Conservation (phyloP, 208 protist species). For the Trichomonas gallinae region DNA sequence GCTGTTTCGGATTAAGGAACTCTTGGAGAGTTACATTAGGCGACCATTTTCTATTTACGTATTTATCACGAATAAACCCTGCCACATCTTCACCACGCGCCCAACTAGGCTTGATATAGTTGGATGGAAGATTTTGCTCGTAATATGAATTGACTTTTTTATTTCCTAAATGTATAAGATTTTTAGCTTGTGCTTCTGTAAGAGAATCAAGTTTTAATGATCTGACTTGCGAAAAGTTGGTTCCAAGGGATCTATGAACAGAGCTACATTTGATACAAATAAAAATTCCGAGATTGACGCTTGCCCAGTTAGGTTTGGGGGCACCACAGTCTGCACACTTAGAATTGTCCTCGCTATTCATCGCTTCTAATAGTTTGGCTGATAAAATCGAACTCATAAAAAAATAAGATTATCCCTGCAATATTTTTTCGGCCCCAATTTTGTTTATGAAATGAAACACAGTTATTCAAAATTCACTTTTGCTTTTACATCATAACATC, state of each 20-base stretch:
- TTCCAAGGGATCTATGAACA: conserved; percentile 47
- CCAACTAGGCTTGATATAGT: not conserved
- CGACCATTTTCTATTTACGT: not conserved
- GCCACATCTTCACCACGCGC: not conserved
- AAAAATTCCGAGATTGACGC: conserved; percentile 48
- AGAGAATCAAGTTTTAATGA: conserved; percentile 40
- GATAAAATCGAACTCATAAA: not conserved
- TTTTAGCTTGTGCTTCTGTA: conserved; percentile 28
- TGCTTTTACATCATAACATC: too few species aligned
- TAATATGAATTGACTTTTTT: not conserved
- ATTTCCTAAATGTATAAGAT: conserved; percentile 14
- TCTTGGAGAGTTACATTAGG: not conserved
- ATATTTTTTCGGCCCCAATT: too few species aligned
- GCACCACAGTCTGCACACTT: conserved; percentile 31
- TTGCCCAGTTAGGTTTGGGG: conserved; percentile 29
- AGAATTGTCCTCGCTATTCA: conserved; percentile 23
- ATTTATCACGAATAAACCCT: not conserved
- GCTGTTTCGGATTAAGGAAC: not conserved
- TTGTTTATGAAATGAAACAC: too few species aligned
- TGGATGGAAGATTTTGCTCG: not conserved
- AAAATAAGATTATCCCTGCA: too few species aligned
- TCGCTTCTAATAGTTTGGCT: not conserved
- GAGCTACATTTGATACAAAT: conserved; percentile 50
- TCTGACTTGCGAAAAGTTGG: conserved; percentile 44
- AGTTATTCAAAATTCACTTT: too few species aligned